Conservation (phyloP, 805 yeast genomes). For the Wickerhamomyces queroliae region DNA sequence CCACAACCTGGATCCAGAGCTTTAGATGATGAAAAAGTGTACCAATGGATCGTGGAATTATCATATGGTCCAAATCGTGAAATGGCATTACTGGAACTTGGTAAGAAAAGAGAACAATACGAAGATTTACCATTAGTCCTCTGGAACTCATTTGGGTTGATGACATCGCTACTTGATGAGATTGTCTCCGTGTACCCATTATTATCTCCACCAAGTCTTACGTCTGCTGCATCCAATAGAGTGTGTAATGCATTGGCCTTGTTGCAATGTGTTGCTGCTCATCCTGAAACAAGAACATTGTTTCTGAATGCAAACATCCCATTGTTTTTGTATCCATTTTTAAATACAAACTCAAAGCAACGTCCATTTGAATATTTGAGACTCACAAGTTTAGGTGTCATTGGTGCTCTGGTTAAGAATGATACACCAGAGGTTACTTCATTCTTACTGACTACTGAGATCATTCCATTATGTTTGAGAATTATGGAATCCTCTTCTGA, state of each 20-base stretch:
- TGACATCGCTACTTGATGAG: conserved; percentile 87
- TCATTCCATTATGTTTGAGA: conserved; percentile 88
- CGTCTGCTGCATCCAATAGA: conserved; percentile 83
- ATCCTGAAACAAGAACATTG: conserved; percentile 79
- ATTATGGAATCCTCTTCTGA: conserved; percentile 96
- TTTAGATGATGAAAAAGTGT: conserved; percentile 74
- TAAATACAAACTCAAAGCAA: conserved; percentile 86
- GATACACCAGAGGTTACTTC: conserved; percentile 94
- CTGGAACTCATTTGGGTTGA: conserved; percentile 96
- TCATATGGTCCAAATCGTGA: conserved; percentile 90
- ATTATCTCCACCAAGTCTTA: conserved; percentile 78
- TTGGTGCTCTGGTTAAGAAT: conserved; percentile 94
- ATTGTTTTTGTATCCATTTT: conserved; percentile 85
- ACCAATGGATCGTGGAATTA: conserved; percentile 84
- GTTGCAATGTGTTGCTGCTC: conserved; percentile 95
- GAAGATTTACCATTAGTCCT: conserved; percentile 89
- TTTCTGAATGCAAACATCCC: conserved; percentile 91
- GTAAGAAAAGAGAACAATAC: conserved; percentile 90
- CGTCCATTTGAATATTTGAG: conserved; percentile 92
- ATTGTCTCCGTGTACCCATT: conserved; percentile 87
- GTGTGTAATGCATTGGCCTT: conserved; percentile 95
- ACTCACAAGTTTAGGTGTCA: conserved; percentile 89
- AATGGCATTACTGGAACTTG: conserved; percentile 85
- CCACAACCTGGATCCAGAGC: conserved; percentile 29
- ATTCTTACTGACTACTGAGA: conserved; percentile 89